These are phyloP conservation scores for Monosporozyma yasuniensis DNA, from an alignment of 805 yeast species.

Conservation along the genomic window DNA sequence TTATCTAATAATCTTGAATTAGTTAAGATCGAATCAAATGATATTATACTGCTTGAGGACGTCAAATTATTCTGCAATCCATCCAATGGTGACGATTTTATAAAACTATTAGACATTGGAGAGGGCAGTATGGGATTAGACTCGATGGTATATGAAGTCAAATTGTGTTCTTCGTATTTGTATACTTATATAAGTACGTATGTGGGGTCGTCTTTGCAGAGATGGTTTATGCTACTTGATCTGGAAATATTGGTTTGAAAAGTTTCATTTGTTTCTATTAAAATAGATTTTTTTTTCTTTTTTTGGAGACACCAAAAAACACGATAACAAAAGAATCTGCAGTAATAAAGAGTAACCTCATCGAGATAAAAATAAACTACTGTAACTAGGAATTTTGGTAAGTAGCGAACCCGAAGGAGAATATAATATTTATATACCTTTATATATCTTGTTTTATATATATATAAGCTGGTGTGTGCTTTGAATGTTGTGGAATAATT, in stretches of 20 bases:
- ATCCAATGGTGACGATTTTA: slow-evolving; percentile 2
- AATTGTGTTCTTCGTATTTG: background rate
- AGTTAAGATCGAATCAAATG: slow-evolving; percentile 26
- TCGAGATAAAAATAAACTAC: too few species aligned
- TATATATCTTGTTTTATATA: too few species aligned
- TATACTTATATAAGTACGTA: background rate
- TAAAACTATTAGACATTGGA: background rate
- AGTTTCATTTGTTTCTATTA: background rate
- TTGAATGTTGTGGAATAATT: too few species aligned
- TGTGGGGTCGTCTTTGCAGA: background rate
- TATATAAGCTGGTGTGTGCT: too few species aligned
- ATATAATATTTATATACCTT: too few species aligned
- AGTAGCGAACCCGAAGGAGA: too few species aligned
- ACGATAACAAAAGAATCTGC: background rate
- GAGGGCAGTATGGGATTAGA: background rate
- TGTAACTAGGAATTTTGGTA: too few species aligned
- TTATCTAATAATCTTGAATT: slow-evolving; percentile 27
- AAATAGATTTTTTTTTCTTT: background rate
- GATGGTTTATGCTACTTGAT: background rate
- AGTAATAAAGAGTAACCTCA: background rate
- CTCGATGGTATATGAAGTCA: background rate
- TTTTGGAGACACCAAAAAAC: background rate
- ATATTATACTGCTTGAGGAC: slow-evolving; percentile 7
- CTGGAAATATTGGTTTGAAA: background rate
- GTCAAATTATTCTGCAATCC: background rate